Conservation (phyloP, 2,329 filamentous ascomycete genomes). For the Aspergillus texensis region DNA sequence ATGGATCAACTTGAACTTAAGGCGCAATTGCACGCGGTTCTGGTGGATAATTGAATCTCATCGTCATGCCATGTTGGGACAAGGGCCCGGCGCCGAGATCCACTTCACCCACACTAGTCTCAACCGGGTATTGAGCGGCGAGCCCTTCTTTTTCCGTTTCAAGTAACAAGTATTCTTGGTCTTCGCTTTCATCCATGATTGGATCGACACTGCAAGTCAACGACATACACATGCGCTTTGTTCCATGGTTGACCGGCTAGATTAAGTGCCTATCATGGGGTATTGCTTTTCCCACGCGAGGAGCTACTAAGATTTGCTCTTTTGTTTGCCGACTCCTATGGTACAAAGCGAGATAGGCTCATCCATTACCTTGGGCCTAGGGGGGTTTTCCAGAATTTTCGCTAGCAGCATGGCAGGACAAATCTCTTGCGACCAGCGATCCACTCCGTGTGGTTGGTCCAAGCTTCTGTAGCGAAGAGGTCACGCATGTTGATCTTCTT, state of each 20-base stretch:
- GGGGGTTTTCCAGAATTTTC: not conserved
- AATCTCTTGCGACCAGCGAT: not conserved
- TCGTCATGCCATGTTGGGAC: slow-evolving; percentile 25
- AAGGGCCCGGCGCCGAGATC: not conserved
- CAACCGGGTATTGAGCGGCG: not conserved
- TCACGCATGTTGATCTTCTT: not conserved
- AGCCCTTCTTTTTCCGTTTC: slow-evolving; percentile 27
- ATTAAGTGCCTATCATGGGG: too few relatives aligned
- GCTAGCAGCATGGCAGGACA: not conserved
- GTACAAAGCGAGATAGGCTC: not conserved
- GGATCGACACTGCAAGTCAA: not conserved
- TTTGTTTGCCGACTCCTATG: not conserved
- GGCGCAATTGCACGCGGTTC: not conserved
- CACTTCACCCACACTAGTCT: not conserved
- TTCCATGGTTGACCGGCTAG: not conserved
- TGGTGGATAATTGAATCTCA: slow-evolving; percentile 5
- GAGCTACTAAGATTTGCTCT: not conserved
- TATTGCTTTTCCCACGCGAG: not conserved
- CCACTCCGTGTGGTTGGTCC: not conserved
- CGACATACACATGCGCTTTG: not conserved
- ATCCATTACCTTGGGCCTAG: not conserved
- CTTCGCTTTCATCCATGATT: slow-evolving; percentile 9
- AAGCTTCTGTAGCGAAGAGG: not conserved
- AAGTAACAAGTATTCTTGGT: slow-evolving; percentile 22
- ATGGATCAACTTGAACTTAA: not conserved